Conservation (phyloP, 2,329 filamentous ascomycete genomes). For the Fusarium sacchari region DNA sequence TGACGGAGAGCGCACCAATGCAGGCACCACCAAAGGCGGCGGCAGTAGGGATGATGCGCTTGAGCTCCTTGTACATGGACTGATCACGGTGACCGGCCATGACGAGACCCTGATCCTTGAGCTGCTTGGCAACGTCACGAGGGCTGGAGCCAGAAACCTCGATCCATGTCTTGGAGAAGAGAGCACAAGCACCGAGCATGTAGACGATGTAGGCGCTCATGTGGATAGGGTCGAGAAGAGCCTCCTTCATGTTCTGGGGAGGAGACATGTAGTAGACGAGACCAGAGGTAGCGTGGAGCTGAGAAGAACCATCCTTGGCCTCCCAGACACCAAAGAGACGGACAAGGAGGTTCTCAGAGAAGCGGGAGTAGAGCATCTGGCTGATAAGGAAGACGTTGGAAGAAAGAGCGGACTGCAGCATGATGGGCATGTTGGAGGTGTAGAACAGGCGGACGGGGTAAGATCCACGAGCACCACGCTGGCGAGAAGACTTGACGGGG, state of each 20-base stretch:
- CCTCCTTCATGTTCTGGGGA: conserved; percentile 96
- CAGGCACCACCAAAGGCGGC: conserved; percentile 98
- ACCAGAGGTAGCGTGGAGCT: conserved; percentile 92
- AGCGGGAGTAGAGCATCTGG: conserved; percentile 99
- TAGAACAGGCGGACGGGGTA: conserved; percentile 99
- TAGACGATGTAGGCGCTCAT: conserved; percentile 95
- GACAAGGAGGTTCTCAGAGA: conserved; percentile 98
- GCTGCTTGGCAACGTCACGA: conserved; percentile 97
- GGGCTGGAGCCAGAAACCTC: conserved; percentile 98
- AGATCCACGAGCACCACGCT: conserved; percentile 97
- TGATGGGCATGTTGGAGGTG: conserved; percentile 99
- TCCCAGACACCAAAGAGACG: conserved; percentile 98
- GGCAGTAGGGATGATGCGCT: conserved; percentile 98
- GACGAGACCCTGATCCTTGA: conserved; percentile 99
- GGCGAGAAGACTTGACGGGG: conserved; percentile 98
- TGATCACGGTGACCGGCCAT: conserved; percentile 99
- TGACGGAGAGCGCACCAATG: conserved; percentile 96
- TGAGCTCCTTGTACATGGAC: conserved; percentile 99
- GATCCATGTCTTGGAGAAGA: conserved; percentile 99
- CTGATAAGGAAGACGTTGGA: conserved; percentile 99
- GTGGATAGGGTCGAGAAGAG: conserved; percentile 95
- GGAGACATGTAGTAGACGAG: conserved; percentile 99
- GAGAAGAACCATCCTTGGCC: conserved; percentile 92
- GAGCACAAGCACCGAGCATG: conserved; percentile 96
- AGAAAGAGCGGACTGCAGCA: conserved; percentile 97